These are phyloP conservation scores for Podospora fimiseda DNA, from an alignment of 495 filamentous ascomycete species.

Conservation along the genomic window DNA sequence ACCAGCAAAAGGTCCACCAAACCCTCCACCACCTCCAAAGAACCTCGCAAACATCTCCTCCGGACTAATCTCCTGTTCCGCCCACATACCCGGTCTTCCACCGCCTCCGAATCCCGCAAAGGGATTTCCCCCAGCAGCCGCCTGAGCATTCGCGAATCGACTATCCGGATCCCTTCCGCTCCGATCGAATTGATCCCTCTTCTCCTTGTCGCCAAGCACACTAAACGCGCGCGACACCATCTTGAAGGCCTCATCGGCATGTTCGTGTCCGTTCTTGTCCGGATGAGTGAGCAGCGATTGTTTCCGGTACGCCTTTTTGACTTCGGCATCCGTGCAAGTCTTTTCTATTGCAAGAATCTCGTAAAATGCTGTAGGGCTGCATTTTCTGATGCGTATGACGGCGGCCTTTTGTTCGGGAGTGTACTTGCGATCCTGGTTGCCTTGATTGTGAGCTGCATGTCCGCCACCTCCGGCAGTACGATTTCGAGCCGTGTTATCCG, in stretches of 20 bases:
- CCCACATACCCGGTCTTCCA: slow-evolving; percentile 51
- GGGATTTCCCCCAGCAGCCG: slow-evolving; percentile 50
- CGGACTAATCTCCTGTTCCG: slow-evolving; percentile 84
- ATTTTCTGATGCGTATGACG: slow-evolving; percentile 79
- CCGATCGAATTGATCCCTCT: slow-evolving; percentile 77
- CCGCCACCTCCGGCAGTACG: slow-evolving; percentile 52
- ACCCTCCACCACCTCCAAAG: slow-evolving; percentile 68
- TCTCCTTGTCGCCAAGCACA: slow-evolving; percentile 86
- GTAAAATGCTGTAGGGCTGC: slow-evolving; percentile 81
- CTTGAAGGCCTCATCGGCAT: slow-evolving; percentile 97
- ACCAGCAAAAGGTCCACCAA: slow-evolving; percentile 53
- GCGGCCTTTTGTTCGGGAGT: slow-evolving; percentile 86
- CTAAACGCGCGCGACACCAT: slow-evolving; percentile 93
- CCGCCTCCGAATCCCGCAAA: slow-evolving; percentile 67
- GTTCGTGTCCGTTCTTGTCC: slow-evolving; percentile 96
- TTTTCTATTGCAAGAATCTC: slow-evolving; percentile 65
- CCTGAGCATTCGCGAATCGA: slow-evolving; percentile 62
- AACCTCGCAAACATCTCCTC: slow-evolving; percentile 96
- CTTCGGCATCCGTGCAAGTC: slow-evolving; percentile 65
- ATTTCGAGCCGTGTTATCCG: slow-evolving; percentile 27
- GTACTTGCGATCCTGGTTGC: slow-evolving; percentile 83
- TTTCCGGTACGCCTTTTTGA: slow-evolving; percentile 95
- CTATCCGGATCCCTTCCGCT: slow-evolving; percentile 90
- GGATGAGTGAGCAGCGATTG: slow-evolving; percentile 84
- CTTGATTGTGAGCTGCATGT: slow-evolving; percentile 79